phyloP scores from a whole-genome alignment of 164 flowering plant species.

The Stephania cephalantha region DNA sequence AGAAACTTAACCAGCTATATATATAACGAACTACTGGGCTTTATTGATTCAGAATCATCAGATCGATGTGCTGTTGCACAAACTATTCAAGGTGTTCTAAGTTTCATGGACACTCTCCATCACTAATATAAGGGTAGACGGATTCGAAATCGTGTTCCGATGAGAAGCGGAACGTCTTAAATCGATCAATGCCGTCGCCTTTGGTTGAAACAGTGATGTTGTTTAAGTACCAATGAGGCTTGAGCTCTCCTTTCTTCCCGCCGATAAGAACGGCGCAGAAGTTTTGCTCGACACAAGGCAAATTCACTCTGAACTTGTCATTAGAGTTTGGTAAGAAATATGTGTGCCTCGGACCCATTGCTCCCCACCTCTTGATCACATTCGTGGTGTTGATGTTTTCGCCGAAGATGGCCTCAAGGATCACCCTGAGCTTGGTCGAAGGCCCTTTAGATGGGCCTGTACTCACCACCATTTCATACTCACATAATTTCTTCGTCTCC shows the following conservation, averaged over 20 bases:
- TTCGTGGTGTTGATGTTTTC: constrained; percentile 5
- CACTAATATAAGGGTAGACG: too few species aligned
- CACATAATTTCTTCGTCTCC: constrained; percentile 4
- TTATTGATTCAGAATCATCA: too few species aligned
- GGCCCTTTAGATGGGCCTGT: constrained; percentile 13
- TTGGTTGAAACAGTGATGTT: constrained; percentile 12
- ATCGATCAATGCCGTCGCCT: constrained; percentile 8
- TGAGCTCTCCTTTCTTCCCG: constrained; percentile 11
- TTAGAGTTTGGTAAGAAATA: constrained; percentile 14
- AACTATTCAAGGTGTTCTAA: too few species aligned
- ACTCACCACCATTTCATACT: constrained; percentile 14
- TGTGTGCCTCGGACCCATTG: constrained; percentile 6
- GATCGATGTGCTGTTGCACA: too few species aligned
- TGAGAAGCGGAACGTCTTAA: neutral
- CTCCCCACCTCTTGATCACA: constrained; percentile 10
- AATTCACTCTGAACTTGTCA: constrained; percentile 4
- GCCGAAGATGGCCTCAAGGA: neutral
- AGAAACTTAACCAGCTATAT: too few species aligned
- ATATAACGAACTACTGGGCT: too few species aligned
- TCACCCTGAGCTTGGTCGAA: too few species aligned
- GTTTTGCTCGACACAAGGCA: constrained; percentile 1
- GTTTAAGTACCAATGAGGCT: constrained; percentile 13
- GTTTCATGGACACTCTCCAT: too few species aligned
- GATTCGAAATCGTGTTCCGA: too few species aligned
- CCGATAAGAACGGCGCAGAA: constrained; percentile 4